Evolutionary conservation across 495 filamentous ascomycete species (phyloP), one percentile per base, ranked within the genome.

Genomic region (Amphirosellinia nigrospora): DNA sequence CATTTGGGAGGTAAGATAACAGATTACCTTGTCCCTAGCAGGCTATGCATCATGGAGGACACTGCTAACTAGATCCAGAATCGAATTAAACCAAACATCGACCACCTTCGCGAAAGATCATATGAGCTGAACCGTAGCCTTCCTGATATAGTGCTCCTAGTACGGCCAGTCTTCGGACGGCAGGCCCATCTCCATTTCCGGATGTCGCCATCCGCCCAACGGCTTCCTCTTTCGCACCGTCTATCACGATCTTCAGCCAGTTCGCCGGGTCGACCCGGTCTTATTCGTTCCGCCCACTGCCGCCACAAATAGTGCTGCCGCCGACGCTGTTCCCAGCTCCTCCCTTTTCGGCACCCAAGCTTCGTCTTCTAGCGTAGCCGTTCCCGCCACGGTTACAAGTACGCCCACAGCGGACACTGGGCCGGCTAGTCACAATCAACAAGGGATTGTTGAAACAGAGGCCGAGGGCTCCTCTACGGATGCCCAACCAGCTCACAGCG

Each of bases 71-170:
- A 32, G 21, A 3, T 10, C 11, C 38, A 62, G 59, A 4, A 21
- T 43, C 36, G 59, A 43, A 45, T 62, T 7, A 4, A 62, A 39
- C 59, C 59, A 34, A 41, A 62, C 3, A 30, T 62, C n/a, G 39
- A 1, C 15, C 59, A 4, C 19, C 59, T 62, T 28, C 59, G 13
- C 23, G 2, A 43, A 23, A 30, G 13, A 4, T 62, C 59, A 13
- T 62, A 62, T 62, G 10, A 30, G 23, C 38, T 62, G 2, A 62
- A 62, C 23, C 23, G 36, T 32, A 39, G 59, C 11, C 19, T 62
- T 28, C 28, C 36, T n/a, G 39, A n/a, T n/a, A n/a, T 13, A 13
- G 39, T 62, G 26, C 59, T 21, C 59, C 36, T 10, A 39, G 39
- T 19, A 15, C 28, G 11, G 10, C 3, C 13, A 26, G 28, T 16